These are phyloP conservation scores for Globisporangium alternatum DNA, from an alignment of 352 stramenopile species.

Conservation along the genomic window DNA sequence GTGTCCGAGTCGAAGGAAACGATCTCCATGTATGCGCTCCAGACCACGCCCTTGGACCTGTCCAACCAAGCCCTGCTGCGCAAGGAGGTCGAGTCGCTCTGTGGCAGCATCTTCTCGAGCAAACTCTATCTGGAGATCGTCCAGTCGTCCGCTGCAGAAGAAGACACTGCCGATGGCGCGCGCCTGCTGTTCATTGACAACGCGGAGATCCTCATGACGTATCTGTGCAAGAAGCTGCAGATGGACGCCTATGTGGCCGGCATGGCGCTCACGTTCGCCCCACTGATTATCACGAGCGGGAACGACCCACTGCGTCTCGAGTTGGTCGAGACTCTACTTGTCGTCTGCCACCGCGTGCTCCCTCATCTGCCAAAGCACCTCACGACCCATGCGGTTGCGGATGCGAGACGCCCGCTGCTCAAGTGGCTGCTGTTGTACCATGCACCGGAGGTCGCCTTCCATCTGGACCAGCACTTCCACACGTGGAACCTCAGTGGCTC, in stretches of 20 bases:
- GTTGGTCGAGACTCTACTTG: slow-evolving; percentile 46
- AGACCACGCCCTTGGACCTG: slow-evolving; percentile 60
- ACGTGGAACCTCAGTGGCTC: slow-evolving; percentile 41
- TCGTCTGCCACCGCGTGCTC: slow-evolving; percentile 44
- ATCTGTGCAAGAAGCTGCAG: slow-evolving; percentile 59
- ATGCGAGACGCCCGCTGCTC: slow-evolving; percentile 40
- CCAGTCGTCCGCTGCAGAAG: slow-evolving; percentile 18
- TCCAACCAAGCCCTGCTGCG: slow-evolving; percentile 48
- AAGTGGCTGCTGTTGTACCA: slow-evolving; percentile 82
- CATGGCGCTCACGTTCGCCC: slow-evolving; percentile 52
- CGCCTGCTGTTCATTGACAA: slow-evolving; percentile 76
- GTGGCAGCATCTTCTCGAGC: slow-evolving; percentile 59
- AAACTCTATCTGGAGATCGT: slow-evolving; percentile 42
- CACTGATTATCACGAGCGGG: slow-evolving; percentile 51
- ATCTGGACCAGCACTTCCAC: slow-evolving; percentile 75
- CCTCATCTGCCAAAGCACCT: slow-evolving; percentile 47
- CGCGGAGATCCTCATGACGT: slow-evolving; percentile 65
- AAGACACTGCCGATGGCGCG: slow-evolving; percentile 42
- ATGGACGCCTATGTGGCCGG: slow-evolving; percentile 46
- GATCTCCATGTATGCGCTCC: slow-evolving; percentile 67
- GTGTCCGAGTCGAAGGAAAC: slow-evolving; percentile 27
- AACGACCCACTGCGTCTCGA: slow-evolving; percentile 68
- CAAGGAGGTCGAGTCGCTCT: slow-evolving; percentile 71
- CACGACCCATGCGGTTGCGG: slow-evolving; percentile 22
- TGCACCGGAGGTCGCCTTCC: slow-evolving; percentile 53